Evolutionary conservation across 441 rosid species (phyloP).

Genomic region (Mallotus japonicus): DNA sequence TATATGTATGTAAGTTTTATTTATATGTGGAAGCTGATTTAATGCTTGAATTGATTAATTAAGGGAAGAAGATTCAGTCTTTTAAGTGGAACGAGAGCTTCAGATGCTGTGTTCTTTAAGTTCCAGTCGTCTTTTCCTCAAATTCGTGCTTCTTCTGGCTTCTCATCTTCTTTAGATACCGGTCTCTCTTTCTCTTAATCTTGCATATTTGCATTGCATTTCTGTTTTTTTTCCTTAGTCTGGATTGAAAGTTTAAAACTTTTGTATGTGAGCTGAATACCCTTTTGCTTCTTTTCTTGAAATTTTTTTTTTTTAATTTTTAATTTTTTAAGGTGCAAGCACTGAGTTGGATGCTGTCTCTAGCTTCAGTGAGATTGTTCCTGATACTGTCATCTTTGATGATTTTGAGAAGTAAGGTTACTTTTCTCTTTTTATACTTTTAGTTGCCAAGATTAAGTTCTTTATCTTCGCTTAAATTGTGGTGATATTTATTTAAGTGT

Average conservation of each 20-base stretch:
- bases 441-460: neutral
- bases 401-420: slow-evolving; percentile 71
- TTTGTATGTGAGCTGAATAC: neutral
- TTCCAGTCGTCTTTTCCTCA: slow-evolving; percentile 43
- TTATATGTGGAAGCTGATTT: neutral
- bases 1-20: too few relatives aligned
- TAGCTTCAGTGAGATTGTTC: slow-evolving; percentile 89
- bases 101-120: slow-evolving; percentile 40
- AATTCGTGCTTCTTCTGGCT: slow-evolving; percentile 52
- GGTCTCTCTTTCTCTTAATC: slow-evolving; percentile 33
- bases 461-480: neutral
- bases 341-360: slow-evolving; percentile 92
- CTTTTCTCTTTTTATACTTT: neutral
- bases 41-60: neutral
- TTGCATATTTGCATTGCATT: neutral
- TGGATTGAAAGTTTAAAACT: neutral
- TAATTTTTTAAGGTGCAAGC: slow-evolving; percentile 41
- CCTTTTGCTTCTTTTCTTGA: neutral
- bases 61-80: slow-evolving; percentile 36
- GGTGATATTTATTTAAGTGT: neutral
- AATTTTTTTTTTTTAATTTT: neutral
- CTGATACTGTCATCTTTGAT: slow-evolving; percentile 92
- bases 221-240: neutral
- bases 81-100: slow-evolving; percentile 35
- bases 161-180: slow-evolving; percentile 59